Percentiles rank a stretch among this genome's conserved stretches.
Conservation (phyloP, 768 basidiomycete species). For the Naganishia vaughanmartiniae region DNA sequence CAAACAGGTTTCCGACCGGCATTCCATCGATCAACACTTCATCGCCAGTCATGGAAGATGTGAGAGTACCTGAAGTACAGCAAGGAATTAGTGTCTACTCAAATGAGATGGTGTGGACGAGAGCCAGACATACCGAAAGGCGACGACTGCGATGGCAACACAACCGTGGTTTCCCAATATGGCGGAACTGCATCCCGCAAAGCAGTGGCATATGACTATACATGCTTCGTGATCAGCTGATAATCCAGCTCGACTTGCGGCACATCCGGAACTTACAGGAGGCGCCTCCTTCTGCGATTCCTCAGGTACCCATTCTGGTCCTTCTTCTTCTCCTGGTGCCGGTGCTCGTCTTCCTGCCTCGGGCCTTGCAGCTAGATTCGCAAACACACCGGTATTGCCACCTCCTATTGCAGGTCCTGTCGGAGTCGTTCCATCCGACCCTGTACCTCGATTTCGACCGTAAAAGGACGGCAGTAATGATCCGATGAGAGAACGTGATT, state of each 20-base stretch:
- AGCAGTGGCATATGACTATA: conserved; percentile 74
- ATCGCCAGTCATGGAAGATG: conserved; percentile 55
- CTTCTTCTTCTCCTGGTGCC: conserved; percentile 42
- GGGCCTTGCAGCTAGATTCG: conserved; percentile 90
- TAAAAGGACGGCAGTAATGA: conserved; percentile 64
- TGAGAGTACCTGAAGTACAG: conserved; percentile 56
- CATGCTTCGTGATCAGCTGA: conserved; percentile 43
- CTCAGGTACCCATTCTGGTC: conserved; percentile 68
- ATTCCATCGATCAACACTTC: conserved; percentile 85
- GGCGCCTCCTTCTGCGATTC: conserved; percentile 76
- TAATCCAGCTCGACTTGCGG: neutral
- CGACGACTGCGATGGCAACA: conserved; percentile 61
- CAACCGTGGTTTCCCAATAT: conserved; percentile 95
- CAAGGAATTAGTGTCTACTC: conserved; percentile 45
- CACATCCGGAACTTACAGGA: conserved; percentile 54
- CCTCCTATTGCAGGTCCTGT: conserved; percentile 38
- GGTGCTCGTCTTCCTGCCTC: conserved; percentile 48
- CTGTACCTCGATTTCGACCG: conserved; percentile 11
- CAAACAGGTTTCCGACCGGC: conserved; percentile 67
- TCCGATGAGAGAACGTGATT: conserved; percentile 32
- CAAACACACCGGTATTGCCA: conserved; percentile 90
- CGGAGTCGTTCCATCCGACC: conserved; percentile 3
- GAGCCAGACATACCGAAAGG: conserved; percentile 43
- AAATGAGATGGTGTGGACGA: neutral
- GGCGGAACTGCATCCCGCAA: conserved; percentile 85